Conservation (phyloP, 768 basidiomycete species). For the Leccinum truebloodii region DNA sequence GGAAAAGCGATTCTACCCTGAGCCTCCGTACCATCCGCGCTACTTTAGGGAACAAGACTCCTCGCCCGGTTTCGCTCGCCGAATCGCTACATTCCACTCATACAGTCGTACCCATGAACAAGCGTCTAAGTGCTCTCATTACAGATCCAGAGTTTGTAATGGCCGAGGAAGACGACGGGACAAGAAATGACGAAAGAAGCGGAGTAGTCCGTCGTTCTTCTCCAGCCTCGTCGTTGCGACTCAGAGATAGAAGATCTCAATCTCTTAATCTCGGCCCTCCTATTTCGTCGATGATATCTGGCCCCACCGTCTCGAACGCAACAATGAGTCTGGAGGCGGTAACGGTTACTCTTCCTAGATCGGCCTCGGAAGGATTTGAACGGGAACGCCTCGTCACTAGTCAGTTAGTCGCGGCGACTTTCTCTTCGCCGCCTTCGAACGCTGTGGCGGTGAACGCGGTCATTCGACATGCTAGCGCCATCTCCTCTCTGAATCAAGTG, state of each 20-base stretch:
- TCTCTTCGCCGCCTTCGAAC: conserved; percentile 30
- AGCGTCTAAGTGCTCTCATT: conserved; percentile 66
- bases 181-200: conserved; percentile 18
- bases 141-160: conserved; percentile 67
- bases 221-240: conserved; percentile 46
- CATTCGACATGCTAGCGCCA: conserved; percentile 20
- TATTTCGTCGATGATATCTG: conserved; percentile 30
- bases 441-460: conserved; percentile 30
- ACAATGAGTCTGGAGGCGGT: conserved; percentile 35
- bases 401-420: conserved; percentile 44
- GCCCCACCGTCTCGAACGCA: conserved; percentile 25
- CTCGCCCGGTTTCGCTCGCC: conserved; percentile 76
- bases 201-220: conserved; percentile 33
- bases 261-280: conserved; percentile 55
- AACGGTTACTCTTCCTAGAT: conserved; percentile 29
- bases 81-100: conserved; percentile 74
- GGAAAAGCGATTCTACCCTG: conserved; percentile 83
- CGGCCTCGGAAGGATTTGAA: conserved; percentile 33
- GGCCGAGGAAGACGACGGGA: conserved; percentile 57
- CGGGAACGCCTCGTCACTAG: conserved; percentile 44
- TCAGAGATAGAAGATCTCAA: conserved; percentile 60
- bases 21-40: conserved; percentile 73
- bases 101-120: conserved; percentile 67
- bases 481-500: conserved; percentile 23
- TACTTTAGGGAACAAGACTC: conserved; percentile 47